These are phyloP conservation scores for Pseudofabraea citricarpa DNA, from an alignment of 2,329 filamentous ascomycete genomes.

Conservation along the genomic window DNA sequence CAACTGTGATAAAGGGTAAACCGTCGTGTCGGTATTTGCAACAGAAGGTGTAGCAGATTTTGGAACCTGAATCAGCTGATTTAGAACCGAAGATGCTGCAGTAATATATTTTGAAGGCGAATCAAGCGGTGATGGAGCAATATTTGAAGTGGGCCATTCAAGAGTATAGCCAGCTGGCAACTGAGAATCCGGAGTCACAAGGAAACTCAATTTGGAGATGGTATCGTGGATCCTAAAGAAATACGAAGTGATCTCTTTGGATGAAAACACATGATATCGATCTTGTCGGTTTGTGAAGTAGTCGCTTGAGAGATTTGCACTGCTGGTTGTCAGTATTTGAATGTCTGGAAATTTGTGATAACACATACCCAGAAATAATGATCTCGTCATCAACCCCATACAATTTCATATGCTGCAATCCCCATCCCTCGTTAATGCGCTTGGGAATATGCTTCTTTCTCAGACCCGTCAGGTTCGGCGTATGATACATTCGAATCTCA, in stretches of 20 bases:
- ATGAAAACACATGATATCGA: conserved; percentile 86
- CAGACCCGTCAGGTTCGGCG: conserved; percentile 85
- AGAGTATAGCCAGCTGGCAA: conserved; percentile 53
- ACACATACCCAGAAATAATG: conserved; percentile 75
- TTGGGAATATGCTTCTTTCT: conserved; percentile 80
- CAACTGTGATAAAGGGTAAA: conserved; percentile 86
- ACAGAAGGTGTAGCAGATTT: conserved; percentile 14
- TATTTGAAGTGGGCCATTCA: conserved; percentile 72
- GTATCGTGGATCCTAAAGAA: conserved; percentile 74
- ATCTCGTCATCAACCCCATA: conserved; percentile 95
- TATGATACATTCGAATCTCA: conserved; percentile 96
- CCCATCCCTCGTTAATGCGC: conserved; percentile 97
- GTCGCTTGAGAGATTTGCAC: conserved; percentile 84
- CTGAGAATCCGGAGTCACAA: conserved; percentile 58
- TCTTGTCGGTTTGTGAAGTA: conserved; percentile 97
- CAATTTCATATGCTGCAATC: conserved; percentile 97
- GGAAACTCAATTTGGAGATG: conserved; percentile 77
- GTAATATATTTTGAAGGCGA: conserved; percentile 65
- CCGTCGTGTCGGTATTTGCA: conserved; percentile 52
- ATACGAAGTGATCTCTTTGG: conserved; percentile 73
- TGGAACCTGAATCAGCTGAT: conserved; percentile 52
- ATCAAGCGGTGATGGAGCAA: conserved; percentile 68
- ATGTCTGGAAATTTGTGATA: not conserved
- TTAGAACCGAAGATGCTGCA: conserved; percentile 62
- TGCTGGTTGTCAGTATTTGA: conserved; percentile 21